Evolutionary conservation across 208 protist genomes (phyloP), one percentile per base, ranked within the genome.

Genomic region (Phytomonas sp.): DNA sequence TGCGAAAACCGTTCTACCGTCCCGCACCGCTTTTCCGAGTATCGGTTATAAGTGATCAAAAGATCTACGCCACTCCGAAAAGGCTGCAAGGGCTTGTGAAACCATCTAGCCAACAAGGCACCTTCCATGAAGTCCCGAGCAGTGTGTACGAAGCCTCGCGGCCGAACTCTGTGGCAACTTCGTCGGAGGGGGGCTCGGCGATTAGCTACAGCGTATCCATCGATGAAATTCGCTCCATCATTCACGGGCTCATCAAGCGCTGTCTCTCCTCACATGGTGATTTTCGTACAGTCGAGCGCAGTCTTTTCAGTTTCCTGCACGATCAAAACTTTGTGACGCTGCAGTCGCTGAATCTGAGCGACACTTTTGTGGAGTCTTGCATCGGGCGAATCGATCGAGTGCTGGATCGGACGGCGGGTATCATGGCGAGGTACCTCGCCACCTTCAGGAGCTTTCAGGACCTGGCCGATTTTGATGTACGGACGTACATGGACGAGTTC

Each of bases 291-390:
- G 75, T 98, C 0, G 96, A 98, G 75, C 87, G 87, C 7, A 74
- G 77, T 29, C 68, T 97, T 61, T 94, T 97, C 73, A 90, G 84
- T 68, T 97, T 98, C 63, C 80, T 97, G 20, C 97, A 96, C 80
- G 84, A 93, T 75, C 83, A 84, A n/a, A 62, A 51, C 9, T 95
- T 82, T 0, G 88, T 88, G 0, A 89, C 91, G 72, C 71, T 97
- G 13, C 65, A 86, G 53, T 76, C 83, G 7, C 68, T 93, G 26
- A 62, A 68, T 62, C 59, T 66, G 6, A 74, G 84, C 9, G 77
- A 91, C 69, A 73, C 83, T 0, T 72, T 88, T 33, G 80, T 93
- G 30, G 36, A 75, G 29, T 83, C 82, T 32, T 92, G 86, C 62
- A 11, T 85, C 11, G 60, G 67, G 37, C 85, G 88, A 28, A 71